A percentile compares a stretch with the other conserved stretches of the same genome.
Evolutionary conservation across 257 asterid genomes (phyloP).

Genomic region (Solanum arcanum): DNA sequence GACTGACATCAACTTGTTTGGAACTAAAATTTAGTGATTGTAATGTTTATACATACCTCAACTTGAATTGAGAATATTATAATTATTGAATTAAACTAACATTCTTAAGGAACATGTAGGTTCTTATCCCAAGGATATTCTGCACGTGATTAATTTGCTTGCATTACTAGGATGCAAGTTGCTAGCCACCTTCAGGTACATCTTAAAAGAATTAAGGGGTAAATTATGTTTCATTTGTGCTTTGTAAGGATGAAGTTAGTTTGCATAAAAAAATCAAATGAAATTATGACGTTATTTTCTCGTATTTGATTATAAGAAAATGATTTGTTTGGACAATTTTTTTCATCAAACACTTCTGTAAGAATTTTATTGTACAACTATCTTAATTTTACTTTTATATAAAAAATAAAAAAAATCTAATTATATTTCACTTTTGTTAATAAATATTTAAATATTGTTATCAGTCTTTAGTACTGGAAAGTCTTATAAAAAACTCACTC

Average conservation of each 20-base stretch:
- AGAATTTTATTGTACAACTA: background rate
- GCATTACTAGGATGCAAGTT: conserved; percentile 26
- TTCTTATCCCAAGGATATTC: too few relatives aligned
- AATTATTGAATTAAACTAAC: too few relatives aligned
- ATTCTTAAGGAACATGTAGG: too few relatives aligned
- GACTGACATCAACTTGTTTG: background rate
- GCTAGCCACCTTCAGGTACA: conserved; percentile 26
- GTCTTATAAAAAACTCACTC: background rate
- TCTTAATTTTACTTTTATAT: background rate
- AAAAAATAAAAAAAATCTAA: background rate
- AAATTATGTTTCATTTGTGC: background rate
- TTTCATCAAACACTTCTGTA: background rate
- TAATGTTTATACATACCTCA: too few relatives aligned
- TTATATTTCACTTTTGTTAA: background rate
- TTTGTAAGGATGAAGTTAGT: background rate
- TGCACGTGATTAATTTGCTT: conserved; percentile 5
- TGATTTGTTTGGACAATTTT: background rate
- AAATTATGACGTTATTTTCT: background rate
- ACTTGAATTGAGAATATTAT: too few relatives aligned
- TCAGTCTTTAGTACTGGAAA: background rate
- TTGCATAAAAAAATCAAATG: background rate
- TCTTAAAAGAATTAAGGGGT: background rate
- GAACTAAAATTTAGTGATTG: background rate
- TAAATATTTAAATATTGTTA: background rate
- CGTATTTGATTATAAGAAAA: background rate